Percentiles rank a stretch among this genome's conserved stretches.
phyloP scores from a whole-genome alignment of 441 rosid genomes.

The Bocquillonia castaneifolia region DNA sequence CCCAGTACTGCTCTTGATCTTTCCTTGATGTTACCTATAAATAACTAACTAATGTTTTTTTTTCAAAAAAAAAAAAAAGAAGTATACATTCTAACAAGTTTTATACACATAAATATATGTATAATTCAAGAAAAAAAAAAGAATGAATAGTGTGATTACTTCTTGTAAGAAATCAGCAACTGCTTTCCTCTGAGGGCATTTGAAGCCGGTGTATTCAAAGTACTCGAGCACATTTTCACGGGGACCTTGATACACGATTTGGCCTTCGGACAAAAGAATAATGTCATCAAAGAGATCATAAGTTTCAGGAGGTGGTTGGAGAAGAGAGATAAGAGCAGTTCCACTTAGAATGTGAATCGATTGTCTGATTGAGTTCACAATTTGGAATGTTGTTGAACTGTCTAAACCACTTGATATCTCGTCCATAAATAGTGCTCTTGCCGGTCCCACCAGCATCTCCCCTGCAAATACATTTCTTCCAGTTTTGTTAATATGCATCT shows the following conservation, averaged over 20 bases:
- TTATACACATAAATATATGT: not conserved
- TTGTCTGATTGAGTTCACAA: slow-evolving; percentile 54
- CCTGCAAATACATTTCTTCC: slow-evolving; percentile 41
- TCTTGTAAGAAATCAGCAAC: slow-evolving; percentile 79
- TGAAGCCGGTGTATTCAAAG: slow-evolving; percentile 65
- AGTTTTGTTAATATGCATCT: too few species aligned
- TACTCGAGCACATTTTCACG: slow-evolving; percentile 53
- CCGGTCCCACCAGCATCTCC: slow-evolving; percentile 75
- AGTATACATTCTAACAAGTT: not conserved
- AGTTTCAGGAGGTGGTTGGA: slow-evolving; percentile 90
- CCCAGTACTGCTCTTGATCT: slow-evolving; percentile 82
- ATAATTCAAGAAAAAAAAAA: not conserved
- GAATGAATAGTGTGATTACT: slow-evolving; percentile 22
- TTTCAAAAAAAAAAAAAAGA: slow-evolving; percentile 6
- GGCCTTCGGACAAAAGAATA: slow-evolving; percentile 62
- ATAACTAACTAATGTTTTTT: too few species aligned
- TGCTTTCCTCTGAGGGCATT: slow-evolving; percentile 70
- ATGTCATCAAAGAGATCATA: slow-evolving; percentile 70
- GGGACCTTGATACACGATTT: slow-evolving; percentile 66
- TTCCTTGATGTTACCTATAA: slow-evolving; percentile 80
- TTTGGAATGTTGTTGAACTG: slow-evolving; percentile 63
- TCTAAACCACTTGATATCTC: slow-evolving; percentile 79
- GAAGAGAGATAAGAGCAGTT: slow-evolving; percentile 72
- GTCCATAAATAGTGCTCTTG: slow-evolving; percentile 61
- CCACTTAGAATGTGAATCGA: slow-evolving; percentile 49